Base-by-base conservation (phyloP, 192 early-diverging fungal species). In the Diversispora eburnea region DNA sequence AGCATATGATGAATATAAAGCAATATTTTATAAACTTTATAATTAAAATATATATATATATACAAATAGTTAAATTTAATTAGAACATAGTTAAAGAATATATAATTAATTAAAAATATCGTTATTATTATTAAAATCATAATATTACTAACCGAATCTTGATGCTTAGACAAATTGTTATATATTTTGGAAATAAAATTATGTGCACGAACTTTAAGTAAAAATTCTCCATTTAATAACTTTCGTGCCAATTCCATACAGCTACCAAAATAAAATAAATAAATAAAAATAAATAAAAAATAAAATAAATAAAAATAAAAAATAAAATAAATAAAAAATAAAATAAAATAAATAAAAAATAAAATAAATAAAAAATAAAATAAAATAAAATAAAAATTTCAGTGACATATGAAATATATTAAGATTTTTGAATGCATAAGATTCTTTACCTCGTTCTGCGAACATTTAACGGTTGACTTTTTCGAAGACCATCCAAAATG, bases 401-500 rank as follows among this genome's bases (percentile, higher is more conserved):
- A 33, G 25, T n/a, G n/a, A 33, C 25, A 33, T 33, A 33, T 33
- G 25, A 33, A 33, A 33, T 33, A 33, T 33, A 33, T 33, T n/a
- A n/a, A n/a, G n/a, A n/a, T n/a, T n/a, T n/a, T n/a, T n/a, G n/a
- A n/a, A 2, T 33, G 25, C 25, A 33, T 33, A 33, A 33, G 25
- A 33, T 33, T 33, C 25, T 33, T 25, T 47, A 88, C 86, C 86
- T 89, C 10, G 73, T 77, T 72, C 82, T 54, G 19, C 77, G 80
- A 5, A 89, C 75, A 52, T 74, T 80, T 4, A 80, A 57, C 39
- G 77, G 75, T 51, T 88, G 84, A 42, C 72, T 77, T 22, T 64
- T 52, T n/a, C 71, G 63, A 3, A 89, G 64, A 5, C 88, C 88
- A n/a, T 79, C 81, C 25, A 89, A 15, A 39, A 84, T 76, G 72